Conservation (phyloP, 1,139 yeast species). For the Pichia kudriavzevii region DNA sequence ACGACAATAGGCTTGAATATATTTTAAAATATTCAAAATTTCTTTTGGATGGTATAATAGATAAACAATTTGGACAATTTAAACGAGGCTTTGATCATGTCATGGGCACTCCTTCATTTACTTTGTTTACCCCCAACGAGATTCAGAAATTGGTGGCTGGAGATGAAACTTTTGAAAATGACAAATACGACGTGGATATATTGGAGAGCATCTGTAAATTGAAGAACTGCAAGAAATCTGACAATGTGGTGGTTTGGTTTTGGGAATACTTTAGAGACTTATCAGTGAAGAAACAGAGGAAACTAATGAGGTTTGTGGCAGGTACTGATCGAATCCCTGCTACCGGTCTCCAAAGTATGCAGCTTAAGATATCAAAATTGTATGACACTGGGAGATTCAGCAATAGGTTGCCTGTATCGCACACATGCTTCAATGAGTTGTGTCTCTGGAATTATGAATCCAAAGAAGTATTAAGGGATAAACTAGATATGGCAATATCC, state of each 20-base stretch:
- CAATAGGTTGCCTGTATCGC: conserved; percentile 70
- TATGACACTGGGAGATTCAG: conserved; percentile 33
- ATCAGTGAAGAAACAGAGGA: conserved; percentile 44
- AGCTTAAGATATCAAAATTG: conserved; percentile 54
- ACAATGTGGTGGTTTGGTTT: conserved; percentile 60
- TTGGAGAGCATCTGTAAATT: conserved; percentile 69
- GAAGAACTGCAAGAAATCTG: conserved; percentile 47
- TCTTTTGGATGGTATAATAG: conserved; percentile 49
- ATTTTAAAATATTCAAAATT: conserved; percentile 56
- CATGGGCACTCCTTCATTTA: conserved; percentile 71
- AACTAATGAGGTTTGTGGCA: conserved; percentile 67
- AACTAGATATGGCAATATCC: conserved; percentile 57
- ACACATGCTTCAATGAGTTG: conserved; percentile 88
- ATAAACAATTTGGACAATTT: conserved; percentile 49
- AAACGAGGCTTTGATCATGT: conserved; percentile 66
- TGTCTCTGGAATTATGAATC: conserved; percentile 61
- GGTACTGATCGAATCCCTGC: conserved; percentile 93
- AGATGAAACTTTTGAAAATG: conserved; percentile 38
- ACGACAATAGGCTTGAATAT: conserved; percentile 49
- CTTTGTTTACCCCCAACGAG: conserved; percentile 74
- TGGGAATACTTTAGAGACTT: conserved; percentile 64
- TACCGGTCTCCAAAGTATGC: conserved; percentile 72
- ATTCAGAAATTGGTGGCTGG: conserved; percentile 76
- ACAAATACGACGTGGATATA: conserved; percentile 52
- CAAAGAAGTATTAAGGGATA: conserved; percentile 44